phyloP scores from a whole-genome alignment of 2,329 filamentous ascomycete genomes.

The Plectosphaerella plurivora region DNA sequence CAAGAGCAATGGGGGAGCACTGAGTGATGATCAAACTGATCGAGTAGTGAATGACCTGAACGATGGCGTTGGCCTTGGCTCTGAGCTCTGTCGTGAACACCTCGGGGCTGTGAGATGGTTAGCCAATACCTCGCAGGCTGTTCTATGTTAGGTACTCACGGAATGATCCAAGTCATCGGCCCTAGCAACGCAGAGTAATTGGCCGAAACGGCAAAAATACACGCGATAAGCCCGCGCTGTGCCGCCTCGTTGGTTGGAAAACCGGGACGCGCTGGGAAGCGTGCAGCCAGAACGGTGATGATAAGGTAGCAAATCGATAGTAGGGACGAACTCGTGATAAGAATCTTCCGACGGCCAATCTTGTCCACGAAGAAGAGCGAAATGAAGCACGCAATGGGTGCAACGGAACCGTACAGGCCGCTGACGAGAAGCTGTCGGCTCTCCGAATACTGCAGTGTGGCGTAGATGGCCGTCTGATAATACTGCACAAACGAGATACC shows the following conservation, averaged over 20 bases:
- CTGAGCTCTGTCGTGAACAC: constrained; percentile 34
- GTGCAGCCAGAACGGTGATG: constrained; percentile 31
- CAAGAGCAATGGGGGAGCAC: constrained; percentile 33
- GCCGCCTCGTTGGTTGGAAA: constrained; percentile 30
- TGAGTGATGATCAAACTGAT: constrained; percentile 34
- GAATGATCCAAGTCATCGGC: constrained; percentile 37
- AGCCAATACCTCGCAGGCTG: neutral
- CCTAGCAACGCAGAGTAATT: constrained; percentile 31
- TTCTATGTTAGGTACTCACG: constrained; percentile 19
- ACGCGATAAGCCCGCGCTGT: constrained; percentile 31
- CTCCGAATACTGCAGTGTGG: constrained; percentile 30
- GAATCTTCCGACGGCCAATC: constrained; percentile 28
- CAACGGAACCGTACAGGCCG: constrained; percentile 32
- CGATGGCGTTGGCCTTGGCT: constrained; percentile 34
- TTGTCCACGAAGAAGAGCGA: constrained; percentile 34
- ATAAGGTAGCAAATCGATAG: constrained; percentile 31
- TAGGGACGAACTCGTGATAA: constrained; percentile 28
- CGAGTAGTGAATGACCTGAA: constrained; percentile 35
- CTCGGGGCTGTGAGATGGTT: constrained; percentile 22
- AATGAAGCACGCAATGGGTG: constrained; percentile 27
- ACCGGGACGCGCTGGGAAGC: constrained; percentile 28
- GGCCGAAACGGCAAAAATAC: constrained; percentile 34
- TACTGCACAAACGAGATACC: constrained; percentile 38
- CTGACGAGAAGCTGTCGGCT: constrained; percentile 32
- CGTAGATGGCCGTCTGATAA: constrained; percentile 36